Base-by-base conservation (phyloP, 108 stramenopile species). In the Skeletonema menzelii region DNA sequence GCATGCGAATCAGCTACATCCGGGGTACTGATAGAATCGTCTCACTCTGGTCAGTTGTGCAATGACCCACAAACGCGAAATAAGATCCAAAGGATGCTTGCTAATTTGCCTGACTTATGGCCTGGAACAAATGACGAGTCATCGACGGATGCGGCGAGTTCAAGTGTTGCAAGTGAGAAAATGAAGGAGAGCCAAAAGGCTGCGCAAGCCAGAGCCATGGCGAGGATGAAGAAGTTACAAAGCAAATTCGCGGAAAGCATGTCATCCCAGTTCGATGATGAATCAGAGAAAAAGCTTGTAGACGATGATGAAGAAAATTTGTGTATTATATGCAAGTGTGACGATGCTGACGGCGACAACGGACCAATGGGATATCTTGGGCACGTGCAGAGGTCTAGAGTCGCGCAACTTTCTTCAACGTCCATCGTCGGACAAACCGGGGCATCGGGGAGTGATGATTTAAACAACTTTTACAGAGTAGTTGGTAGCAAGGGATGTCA, bases 321-420 rank as follows among this genome's bases (percentile, higher is more conserved):
- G 11, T 96, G 95, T 67, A 96, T 96, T 63, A 94, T 96, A 63
- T 96, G 95, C 59, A 72, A 89, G 63, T 92, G 95, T 70, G 91
- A 92, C 65, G 94, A 91, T 61, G 85, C 87, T 6, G 91, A 92
- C 75, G 94, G 91, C 2, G 90, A 88, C 67, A 91, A 93, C 72
- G 92, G 90, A 24, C 95, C 95, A 11, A 84, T 96, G 32, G 95
- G 93, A 2, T 93, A 85, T 63, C 71, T 96, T n/a, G 95, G 91
- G 3, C 93, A 94, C 68, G 92, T 93, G 0, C 95, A 96, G 56
- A 83, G 95, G 32, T 96, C 92, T 20, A 66, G 92, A 22, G 85
- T 82, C 14, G 59, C 81, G 5, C 86, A 93, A 63, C 80, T 93
- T 67, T 72, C 88, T 56, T 84, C 85, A 19, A 75, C 71, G 38